Evolutionary conservation across 768 basidiomycete genomes (phyloP).

Genomic region (Sistotremastrum niveocremeum): DNA sequence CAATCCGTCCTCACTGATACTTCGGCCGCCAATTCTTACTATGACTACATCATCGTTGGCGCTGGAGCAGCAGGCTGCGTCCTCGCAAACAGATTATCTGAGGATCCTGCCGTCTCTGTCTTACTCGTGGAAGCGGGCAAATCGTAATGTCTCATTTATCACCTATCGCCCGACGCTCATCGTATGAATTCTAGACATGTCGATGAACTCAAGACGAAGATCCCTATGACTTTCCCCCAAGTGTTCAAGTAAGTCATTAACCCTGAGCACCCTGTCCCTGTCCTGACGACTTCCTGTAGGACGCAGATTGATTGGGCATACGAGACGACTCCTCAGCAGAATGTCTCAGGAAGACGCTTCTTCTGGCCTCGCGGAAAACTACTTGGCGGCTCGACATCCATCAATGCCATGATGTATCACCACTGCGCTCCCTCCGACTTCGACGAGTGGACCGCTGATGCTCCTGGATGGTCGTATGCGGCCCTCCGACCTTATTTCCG

Average conservation of each 20-base stretch:
- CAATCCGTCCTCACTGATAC: conserved; percentile 18
- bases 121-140: conserved; percentile 17
- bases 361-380: conserved; percentile 54
- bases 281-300: too few species aligned
- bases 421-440: conserved; percentile 19
- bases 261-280: too few species aligned
- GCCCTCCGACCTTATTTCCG: conserved; percentile 21
- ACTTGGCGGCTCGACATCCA: conserved; percentile 53
- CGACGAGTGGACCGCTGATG: conserved; percentile 14
- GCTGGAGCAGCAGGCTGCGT: conserved; percentile 27
- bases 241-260: conserved; percentile 1
- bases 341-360: conserved; percentile 28
- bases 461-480: conserved; percentile 21
- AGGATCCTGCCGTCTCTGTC: conserved; percentile 19
- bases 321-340: conserved; percentile 32
- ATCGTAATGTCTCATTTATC: background rate
- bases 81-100: conserved; percentile 22
- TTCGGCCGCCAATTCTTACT: too few species aligned
- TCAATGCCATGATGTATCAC: conserved; percentile 44
- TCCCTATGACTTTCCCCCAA: conserved; percentile 1
- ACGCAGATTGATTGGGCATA: conserved; percentile 34
- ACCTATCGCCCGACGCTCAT: too few species aligned
- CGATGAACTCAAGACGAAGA: background rate
- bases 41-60: conserved; percentile 11
- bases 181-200: background rate